Conservation (phyloP, 2,329 filamentous ascomycete genomes). For the Talaromyces sp. region DNA sequence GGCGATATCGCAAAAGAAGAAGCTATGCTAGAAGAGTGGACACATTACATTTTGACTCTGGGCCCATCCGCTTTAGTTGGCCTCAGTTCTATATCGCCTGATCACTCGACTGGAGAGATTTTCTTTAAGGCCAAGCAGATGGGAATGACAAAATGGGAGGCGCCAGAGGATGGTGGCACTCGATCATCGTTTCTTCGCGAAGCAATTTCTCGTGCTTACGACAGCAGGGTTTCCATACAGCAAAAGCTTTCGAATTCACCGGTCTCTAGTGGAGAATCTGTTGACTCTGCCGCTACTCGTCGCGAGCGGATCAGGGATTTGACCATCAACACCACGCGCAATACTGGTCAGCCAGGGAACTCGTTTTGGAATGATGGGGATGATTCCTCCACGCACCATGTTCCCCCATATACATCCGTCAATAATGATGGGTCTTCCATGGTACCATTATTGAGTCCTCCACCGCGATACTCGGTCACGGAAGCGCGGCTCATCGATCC, state of each 20-base stretch:
- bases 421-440: conserved; percentile 17
- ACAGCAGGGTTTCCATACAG: conserved; percentile 35
- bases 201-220: conserved; percentile 58
- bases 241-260: neutral
- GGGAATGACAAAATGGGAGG: conserved; percentile 57
- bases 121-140: conserved; percentile 54
- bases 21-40: conserved; percentile 60
- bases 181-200: conserved; percentile 59
- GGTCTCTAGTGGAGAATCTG: conserved; percentile 17
- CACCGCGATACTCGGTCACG: conserved; percentile 17
- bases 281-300: neutral
- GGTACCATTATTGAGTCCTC: conserved; percentile 13
- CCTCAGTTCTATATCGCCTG: conserved; percentile 44
- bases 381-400: conserved; percentile 6
- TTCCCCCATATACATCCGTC: conserved; percentile 1
- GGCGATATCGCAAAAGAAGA: conserved; percentile 46
- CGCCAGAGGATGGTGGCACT: conserved; percentile 45
- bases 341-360: neutral
- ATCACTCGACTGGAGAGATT: conserved; percentile 40
- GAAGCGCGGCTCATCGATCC: conserved; percentile 45
- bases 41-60: conserved; percentile 56
- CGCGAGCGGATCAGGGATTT: neutral
- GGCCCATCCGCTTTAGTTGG: conserved; percentile 56
- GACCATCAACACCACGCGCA: neutral
- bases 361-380: conserved; percentile 5